These are phyloP conservation scores for Pythium utonaiense DNA, from an alignment of 352 stramenopile genomes.

Conservation along the genomic window DNA sequence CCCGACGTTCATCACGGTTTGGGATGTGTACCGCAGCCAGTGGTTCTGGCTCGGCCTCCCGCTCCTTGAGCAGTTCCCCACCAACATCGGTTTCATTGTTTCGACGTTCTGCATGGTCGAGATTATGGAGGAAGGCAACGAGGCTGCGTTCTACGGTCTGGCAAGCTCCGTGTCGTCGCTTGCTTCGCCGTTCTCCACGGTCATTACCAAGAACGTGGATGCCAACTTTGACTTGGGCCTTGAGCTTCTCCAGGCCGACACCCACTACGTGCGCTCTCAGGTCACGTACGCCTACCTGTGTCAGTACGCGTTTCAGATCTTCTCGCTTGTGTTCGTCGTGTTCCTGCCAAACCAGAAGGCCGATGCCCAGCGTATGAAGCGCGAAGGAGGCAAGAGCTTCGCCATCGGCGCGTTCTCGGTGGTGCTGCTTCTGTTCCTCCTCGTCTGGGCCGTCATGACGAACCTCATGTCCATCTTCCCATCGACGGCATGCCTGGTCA, in stretches of 20 bases:
- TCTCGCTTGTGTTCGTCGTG: constrained; percentile 27
- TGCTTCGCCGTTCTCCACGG: constrained; percentile 25
- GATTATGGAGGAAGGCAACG: constrained; percentile 29
- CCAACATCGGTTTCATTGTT: constrained; percentile 24
- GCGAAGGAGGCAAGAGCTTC: constrained; percentile 17
- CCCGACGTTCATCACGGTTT: constrained; percentile 28
- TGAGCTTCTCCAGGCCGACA: constrained; percentile 18
- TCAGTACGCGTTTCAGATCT: constrained; percentile 26
- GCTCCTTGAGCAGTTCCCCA: constrained; percentile 26
- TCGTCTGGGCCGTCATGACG: constrained; percentile 30
- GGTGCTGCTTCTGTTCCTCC: constrained; percentile 17
- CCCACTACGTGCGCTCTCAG: constrained; percentile 17
- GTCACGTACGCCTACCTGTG: constrained; percentile 32
- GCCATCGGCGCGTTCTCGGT: constrained; percentile 15
- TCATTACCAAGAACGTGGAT: constrained; percentile 29
- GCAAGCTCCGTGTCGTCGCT: constrained; percentile 21
- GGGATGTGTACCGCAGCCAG: constrained; percentile 25
- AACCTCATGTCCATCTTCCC: constrained; percentile 35
- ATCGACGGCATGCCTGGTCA: constrained; percentile 26
- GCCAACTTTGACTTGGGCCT: constrained; percentile 25
- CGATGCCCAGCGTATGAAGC: constrained; percentile 27
- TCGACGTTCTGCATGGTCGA: constrained; percentile 30
- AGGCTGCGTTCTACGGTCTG: constrained; percentile 32
- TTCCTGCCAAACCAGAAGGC: constrained; percentile 29
- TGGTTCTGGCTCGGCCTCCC: constrained; percentile 28